phyloP scores from a whole-genome alignment of 495 filamentous ascomycete genomes.

The Penicillium pulvis region DNA sequence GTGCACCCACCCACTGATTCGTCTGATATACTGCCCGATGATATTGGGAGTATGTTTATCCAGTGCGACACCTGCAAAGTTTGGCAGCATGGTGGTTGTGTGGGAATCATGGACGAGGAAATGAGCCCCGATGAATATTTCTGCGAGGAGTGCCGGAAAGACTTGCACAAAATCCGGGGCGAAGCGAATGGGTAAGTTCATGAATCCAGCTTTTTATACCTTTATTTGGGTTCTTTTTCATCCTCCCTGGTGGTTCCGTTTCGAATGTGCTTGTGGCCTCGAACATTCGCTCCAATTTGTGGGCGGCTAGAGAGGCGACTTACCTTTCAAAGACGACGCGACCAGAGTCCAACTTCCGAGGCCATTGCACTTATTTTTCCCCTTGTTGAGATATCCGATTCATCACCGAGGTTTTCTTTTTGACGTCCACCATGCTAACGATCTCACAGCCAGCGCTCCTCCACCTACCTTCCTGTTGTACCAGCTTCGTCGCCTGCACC shows the following conservation, averaged over 20 bases:
- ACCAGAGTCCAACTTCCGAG: background rate
- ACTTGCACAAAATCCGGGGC: conserved; percentile 79
- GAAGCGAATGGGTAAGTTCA: conserved; percentile 84
- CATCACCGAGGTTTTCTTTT: background rate
- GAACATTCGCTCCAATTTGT: background rate
- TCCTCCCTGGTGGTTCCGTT: conserved; percentile 12
- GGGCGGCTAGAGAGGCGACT: conserved; percentile 10
- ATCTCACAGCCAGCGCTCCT: conserved; percentile 59
- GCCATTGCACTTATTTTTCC: background rate
- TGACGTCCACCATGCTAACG: conserved; percentile 22
- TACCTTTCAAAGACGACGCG: background rate
- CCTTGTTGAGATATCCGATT: background rate
- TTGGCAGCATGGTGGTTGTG: conserved; percentile 98
- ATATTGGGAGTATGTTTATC: conserved; percentile 91
- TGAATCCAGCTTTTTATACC: conserved; percentile 10
- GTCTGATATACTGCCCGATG: conserved; percentile 66
- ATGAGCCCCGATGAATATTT: conserved; percentile 96
- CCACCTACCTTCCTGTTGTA: conserved; percentile 67
- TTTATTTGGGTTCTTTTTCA: conserved; percentile 14
- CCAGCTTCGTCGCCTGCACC: conserved; percentile 46
- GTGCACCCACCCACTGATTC: conserved; percentile 33
- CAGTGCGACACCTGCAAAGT: conserved; percentile 98
- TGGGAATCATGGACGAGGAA: conserved; percentile 92
- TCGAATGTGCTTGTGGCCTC: conserved; percentile 6
- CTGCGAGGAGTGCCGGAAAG: conserved; percentile 90